These are phyloP conservation scores for Dictyostelium citrinum DNA, from an alignment of 78 protist species.

Conservation along the genomic window DNA sequence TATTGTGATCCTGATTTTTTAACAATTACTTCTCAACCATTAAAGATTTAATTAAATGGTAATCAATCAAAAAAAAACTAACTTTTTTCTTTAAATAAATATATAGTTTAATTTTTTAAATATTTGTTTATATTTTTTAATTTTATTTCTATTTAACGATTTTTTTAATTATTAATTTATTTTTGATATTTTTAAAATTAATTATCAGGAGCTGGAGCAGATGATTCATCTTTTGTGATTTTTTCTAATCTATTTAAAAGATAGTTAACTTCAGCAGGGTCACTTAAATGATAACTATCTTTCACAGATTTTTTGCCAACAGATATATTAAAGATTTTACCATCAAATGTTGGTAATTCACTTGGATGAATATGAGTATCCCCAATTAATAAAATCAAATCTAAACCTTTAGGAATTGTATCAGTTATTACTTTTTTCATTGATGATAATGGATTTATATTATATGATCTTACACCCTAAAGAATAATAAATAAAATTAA, in stretches of 20 bases:
- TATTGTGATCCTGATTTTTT: slow-evolving; percentile 29
- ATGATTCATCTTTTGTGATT: neutral
- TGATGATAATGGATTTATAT: slow-evolving; percentile 62
- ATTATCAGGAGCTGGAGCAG: neutral
- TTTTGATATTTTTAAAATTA: neutral
- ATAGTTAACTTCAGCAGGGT: slow-evolving; percentile 33
- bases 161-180: neutral
- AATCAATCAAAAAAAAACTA: neutral
- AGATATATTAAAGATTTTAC: slow-evolving; percentile 30
- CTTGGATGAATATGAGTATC: slow-evolving; percentile 73
- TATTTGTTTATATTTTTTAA: neutral
- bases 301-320: slow-evolving; percentile 50
- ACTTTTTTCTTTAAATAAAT: neutral
- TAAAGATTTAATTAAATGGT: too few relatives aligned
- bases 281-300: slow-evolving; percentile 37
- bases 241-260: slow-evolving; percentile 7
- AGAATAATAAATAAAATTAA: neutral
- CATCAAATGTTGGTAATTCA: slow-evolving; percentile 59
- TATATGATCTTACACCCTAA: slow-evolving; percentile 64
- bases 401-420: slow-evolving; percentile 47
- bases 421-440: slow-evolving; percentile 37
- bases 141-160: neutral
- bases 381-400: slow-evolving; percentile 48
- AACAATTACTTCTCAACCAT: neutral
- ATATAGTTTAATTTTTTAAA: too few relatives aligned